phyloP scores from a whole-genome alignment of 768 basidiomycete species.

The Chlorophyllum brunneum region DNA sequence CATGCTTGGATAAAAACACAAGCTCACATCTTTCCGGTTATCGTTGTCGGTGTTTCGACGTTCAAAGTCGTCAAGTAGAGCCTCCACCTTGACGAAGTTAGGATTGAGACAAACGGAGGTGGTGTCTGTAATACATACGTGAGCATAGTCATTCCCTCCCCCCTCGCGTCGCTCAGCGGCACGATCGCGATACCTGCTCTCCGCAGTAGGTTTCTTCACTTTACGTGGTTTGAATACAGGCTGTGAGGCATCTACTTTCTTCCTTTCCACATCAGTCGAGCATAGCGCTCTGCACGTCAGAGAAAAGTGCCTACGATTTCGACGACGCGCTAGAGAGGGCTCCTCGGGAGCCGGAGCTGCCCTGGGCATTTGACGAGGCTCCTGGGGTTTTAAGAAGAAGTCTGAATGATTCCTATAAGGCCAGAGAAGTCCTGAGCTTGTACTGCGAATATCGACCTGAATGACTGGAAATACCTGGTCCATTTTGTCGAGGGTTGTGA shows the following conservation, averaged over 20 bases:
- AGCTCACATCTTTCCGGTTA: constrained; percentile 56
- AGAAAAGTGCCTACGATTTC: background rate
- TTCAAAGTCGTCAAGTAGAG: constrained; percentile 81
- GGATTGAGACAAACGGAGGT: background rate
- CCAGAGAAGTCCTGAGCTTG: background rate
- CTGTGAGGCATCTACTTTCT: constrained; percentile 45
- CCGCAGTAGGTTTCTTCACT: constrained; percentile 50
- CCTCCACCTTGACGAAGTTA: constrained; percentile 56
- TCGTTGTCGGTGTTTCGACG: constrained; percentile 49
- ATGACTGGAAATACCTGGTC: constrained; percentile 26
- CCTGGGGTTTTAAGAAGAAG: constrained; percentile 39
- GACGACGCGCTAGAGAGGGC: background rate
- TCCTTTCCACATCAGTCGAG: constrained; percentile 28
- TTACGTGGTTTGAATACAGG: constrained; percentile 82
- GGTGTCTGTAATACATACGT: constrained; percentile 35
- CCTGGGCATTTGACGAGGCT: constrained; percentile 15
- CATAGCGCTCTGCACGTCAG: background rate
- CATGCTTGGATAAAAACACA: background rate
- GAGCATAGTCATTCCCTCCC: constrained; percentile 66
- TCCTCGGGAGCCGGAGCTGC: constrained; percentile 15
- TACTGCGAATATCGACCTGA: background rate
- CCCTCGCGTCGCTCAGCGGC: constrained; percentile 71
- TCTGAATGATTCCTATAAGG: constrained; percentile 64
- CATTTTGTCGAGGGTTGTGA: constrained; percentile 19
- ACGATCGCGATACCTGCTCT: constrained; percentile 64